phyloP scores from a whole-genome alignment of 2,329 filamentous ascomycete species.

The Ilyonectria mors-panacis region DNA sequence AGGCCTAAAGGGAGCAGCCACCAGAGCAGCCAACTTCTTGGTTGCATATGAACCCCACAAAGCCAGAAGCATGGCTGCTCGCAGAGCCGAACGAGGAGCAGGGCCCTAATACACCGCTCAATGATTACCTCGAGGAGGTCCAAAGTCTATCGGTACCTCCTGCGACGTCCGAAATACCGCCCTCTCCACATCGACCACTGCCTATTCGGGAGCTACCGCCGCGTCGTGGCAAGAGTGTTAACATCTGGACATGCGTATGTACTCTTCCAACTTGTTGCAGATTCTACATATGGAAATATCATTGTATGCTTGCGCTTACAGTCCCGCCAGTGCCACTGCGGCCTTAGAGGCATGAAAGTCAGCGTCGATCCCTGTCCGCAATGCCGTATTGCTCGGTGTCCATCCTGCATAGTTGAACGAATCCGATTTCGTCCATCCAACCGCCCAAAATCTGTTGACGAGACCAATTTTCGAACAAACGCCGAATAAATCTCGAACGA shows the following conservation, averaged over 20 bases:
- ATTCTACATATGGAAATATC: neutral
- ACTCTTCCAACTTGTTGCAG: neutral
- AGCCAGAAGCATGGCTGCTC: too few species aligned
- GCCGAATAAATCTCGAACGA: too few species aligned
- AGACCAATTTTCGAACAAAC: too few species aligned
- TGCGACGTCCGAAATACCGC: neutral
- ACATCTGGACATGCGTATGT: slow-evolving; percentile 21
- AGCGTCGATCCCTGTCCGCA: slow-evolving; percentile 35
- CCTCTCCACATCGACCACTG: neutral
- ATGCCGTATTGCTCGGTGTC: slow-evolving; percentile 25
- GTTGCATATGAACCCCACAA: too few species aligned
- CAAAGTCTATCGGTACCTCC: too few species aligned
- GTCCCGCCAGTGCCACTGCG: slow-evolving; percentile 30
- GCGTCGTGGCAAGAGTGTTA: neutral
- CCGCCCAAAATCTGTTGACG: too few species aligned
- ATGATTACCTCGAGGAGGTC: neutral
- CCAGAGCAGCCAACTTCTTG: too few species aligned
- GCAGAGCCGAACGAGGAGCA: too few species aligned
- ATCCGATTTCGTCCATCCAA: slow-evolving; percentile 11
- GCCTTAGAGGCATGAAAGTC: slow-evolving; percentile 37
- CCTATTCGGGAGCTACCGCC: slow-evolving; percentile 11
- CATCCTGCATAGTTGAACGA: slow-evolving; percentile 32
- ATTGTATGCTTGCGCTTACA: neutral
- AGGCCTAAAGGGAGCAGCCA: too few species aligned
- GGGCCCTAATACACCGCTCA: neutral